Evolutionary conservation across 2,329 filamentous ascomycete species (phyloP).

Genomic region (Trichoderma lentiforme): DNA sequence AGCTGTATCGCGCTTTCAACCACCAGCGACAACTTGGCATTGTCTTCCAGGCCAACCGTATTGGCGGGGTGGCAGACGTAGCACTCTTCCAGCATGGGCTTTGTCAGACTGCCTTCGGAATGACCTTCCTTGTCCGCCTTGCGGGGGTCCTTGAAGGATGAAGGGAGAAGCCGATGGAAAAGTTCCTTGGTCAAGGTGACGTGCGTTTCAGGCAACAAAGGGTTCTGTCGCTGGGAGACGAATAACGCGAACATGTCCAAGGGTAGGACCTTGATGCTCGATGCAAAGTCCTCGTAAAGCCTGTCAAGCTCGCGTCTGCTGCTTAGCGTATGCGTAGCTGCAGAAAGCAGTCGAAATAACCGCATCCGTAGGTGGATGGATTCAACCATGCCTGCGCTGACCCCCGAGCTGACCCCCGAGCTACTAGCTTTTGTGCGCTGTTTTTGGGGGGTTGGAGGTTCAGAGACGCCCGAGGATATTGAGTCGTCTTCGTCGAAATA

Average conservation of each 20-base stretch:
- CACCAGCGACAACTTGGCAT: conserved; percentile 68
- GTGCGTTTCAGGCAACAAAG: conserved; percentile 37
- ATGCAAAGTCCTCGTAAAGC: conserved; percentile 58
- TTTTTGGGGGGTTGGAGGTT: conserved; percentile 45
- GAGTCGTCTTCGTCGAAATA: conserved; percentile 56
- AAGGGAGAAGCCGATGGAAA: conserved; percentile 43
- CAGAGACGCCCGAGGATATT: conserved; percentile 44
- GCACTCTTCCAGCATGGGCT: conserved; percentile 50
- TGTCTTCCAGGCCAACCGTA: conserved; percentile 59
- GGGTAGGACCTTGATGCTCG: conserved; percentile 56
- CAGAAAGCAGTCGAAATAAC: conserved; percentile 55
- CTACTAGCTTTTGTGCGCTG: conserved; percentile 25
- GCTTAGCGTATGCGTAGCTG: conserved; percentile 46
- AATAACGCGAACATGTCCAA: conserved; percentile 57
- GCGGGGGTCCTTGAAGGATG: conserved; percentile 40
- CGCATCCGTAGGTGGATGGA: conserved; percentile 61
- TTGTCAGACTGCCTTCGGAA: conserved; percentile 39
- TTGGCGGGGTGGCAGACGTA: conserved; percentile 66
- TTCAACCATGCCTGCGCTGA: conserved; percentile 40
- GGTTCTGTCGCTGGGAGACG: conserved; percentile 36
- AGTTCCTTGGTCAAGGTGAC: conserved; percentile 46
- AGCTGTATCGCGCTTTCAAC: conserved; percentile 63
- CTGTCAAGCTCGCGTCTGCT: conserved; percentile 43
- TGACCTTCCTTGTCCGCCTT: conserved; percentile 38
- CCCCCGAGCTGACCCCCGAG: conserved; percentile 25